Percentiles rank a stretch among this genome's conserved stretches.
phyloP scores from a whole-genome alignment of 2,329 filamentous ascomycete species.

The Fusarium lyarnte region DNA sequence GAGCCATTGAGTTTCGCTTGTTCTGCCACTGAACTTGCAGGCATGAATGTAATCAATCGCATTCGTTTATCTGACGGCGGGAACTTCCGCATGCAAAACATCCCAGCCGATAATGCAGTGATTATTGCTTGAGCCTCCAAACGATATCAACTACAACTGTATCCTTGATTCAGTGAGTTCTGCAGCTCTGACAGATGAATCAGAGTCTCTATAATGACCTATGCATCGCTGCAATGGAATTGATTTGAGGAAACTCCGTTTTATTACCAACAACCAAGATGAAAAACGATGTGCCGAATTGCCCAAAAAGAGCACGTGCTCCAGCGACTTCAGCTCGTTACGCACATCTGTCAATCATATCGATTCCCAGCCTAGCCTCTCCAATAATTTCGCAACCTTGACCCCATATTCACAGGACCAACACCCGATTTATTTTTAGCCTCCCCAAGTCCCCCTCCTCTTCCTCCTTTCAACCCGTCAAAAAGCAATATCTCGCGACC shows the following conservation, averaged over 20 bases:
- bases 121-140: neutral
- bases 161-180: fast-evolving
- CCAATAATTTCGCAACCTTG: neutral
- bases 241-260: too few species aligned
- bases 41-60: neutral
- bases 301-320: neutral
- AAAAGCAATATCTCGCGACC: neutral
- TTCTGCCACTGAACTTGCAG: neutral
- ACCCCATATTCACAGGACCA: neutral
- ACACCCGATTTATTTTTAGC: neutral
- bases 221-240: fast-evolving
- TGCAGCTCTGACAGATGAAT: fast-evolving
- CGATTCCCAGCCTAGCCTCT: neutral
- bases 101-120: neutral
- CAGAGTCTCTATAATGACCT: fast-evolving
- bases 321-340: neutral
- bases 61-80: neutral
- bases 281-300: neutral
- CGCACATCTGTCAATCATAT: neutral
- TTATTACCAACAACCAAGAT: too few species aligned
- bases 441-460: too few species aligned
- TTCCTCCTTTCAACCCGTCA: neutral
- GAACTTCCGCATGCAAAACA: neutral
- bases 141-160: fast-evolving
- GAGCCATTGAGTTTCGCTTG: neutral